phyloP scores from a whole-genome alignment of 2,329 filamentous ascomycete species.

The Cytospora chrysosperma region DNA sequence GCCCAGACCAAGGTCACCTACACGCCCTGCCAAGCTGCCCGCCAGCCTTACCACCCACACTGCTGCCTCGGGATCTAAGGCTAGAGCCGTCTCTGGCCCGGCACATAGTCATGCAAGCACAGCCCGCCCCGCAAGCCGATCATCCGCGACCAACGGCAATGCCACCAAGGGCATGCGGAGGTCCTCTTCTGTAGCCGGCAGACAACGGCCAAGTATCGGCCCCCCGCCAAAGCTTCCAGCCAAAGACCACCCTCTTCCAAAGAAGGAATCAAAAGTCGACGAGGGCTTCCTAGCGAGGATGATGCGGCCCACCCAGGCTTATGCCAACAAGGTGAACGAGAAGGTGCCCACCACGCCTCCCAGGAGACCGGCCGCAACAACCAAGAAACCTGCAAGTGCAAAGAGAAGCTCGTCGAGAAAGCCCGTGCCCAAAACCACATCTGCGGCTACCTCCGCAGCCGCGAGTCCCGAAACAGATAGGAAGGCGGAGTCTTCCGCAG shows the following conservation, averaged over 20 bases:
- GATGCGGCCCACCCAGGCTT: constrained; percentile 71
- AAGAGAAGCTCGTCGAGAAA: constrained; percentile 28
- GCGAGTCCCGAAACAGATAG: constrained; percentile 21
- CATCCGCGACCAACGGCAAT: constrained; percentile 27
- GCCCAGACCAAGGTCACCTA: constrained; percentile 66
- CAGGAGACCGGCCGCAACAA: constrained; percentile 35
- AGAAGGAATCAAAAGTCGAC: constrained; percentile 57
- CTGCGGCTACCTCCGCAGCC: constrained; percentile 12
- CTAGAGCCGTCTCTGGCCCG: constrained; percentile 29
- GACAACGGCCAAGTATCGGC: constrained; percentile 53
- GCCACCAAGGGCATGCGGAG: constrained; percentile 39
- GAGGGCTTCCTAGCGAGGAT: constrained; percentile 76
- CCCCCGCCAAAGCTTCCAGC: constrained; percentile 58
- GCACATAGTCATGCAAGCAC: constrained; percentile 33
- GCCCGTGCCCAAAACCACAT: constrained; percentile 27
- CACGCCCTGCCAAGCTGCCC: constrained; percentile 65
- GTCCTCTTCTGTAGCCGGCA: constrained; percentile 45
- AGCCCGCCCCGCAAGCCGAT: constrained; percentile 46
- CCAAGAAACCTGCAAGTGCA: constrained; percentile 25
- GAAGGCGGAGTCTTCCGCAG: constrained; percentile 19
- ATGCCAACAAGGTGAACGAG: constrained; percentile 56
- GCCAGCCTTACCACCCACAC: constrained; percentile 69
- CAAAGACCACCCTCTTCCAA: constrained; percentile 46
- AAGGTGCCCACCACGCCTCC: constrained; percentile 56
- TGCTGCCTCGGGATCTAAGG: constrained; percentile 65